Conservation (phyloP, 495 filamentous ascomycete species). For the Astrocystis sublimbata region DNA sequence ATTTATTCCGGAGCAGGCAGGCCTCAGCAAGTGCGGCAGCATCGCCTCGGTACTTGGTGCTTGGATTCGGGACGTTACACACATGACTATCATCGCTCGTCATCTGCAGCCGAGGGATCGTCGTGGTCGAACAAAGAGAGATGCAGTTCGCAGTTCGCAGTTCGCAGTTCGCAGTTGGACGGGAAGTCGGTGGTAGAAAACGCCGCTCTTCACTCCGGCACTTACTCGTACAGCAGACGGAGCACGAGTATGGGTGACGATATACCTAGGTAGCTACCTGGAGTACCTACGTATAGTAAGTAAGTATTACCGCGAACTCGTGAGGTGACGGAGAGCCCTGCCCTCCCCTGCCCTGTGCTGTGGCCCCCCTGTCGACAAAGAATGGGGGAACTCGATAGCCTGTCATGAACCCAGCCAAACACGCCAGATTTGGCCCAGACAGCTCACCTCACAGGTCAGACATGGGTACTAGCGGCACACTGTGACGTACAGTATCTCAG, state of each 20-base stretch:
- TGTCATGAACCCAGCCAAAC: too few species aligned
- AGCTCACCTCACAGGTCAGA: too few species aligned
- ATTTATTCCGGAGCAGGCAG: not conserved
- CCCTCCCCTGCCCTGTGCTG: too few species aligned
- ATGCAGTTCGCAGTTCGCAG: not conserved
- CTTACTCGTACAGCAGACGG: too few species aligned
- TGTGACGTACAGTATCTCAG: too few species aligned
- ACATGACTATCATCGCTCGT: conserved; percentile 12
- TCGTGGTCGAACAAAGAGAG: not conserved
- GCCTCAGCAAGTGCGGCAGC: not conserved
- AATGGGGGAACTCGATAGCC: too few species aligned
- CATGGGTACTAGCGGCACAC: not conserved
- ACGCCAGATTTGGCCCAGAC: too few species aligned
- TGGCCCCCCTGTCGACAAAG: too few species aligned
- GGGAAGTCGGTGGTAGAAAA: not conserved
- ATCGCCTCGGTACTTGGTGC: not conserved
- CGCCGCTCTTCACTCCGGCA: not conserved
- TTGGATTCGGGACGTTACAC: not conserved
- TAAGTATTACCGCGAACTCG: too few species aligned
- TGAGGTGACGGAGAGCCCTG: too few species aligned
- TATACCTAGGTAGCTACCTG: too few species aligned
- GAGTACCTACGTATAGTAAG: not conserved
- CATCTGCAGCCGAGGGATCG: not conserved
- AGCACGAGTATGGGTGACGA: too few species aligned
- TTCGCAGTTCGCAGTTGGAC: not conserved